These are phyloP conservation scores for Lotmaria passim DNA, from an alignment of 208 protist genomes.

Conservation along the genomic window DNA sequence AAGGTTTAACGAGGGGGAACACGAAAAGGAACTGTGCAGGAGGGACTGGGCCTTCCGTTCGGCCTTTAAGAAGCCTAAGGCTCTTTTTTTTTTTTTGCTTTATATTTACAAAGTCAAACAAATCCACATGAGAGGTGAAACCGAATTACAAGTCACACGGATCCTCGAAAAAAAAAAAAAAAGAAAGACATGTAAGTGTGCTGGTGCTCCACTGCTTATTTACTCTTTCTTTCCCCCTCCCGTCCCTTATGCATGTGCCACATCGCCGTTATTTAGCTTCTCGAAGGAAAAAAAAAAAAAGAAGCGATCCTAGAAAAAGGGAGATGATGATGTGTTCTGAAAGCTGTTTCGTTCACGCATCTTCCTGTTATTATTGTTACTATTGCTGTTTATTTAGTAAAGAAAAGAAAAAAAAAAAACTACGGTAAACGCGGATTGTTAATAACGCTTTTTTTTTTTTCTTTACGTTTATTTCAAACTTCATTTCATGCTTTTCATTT, in stretches of 20 bases:
- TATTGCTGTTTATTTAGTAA: neutral
- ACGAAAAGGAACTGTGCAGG: no score
- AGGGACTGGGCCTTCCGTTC: no score
- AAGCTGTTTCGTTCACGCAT: conserved; percentile 4
- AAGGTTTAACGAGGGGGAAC: no score
- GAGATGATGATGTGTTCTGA: neutral
- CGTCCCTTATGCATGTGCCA: no score
- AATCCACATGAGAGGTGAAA: neutral
- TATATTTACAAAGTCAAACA: conserved; percentile 12
- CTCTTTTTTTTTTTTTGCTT: conserved; percentile 1
- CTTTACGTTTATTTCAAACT: conserved; percentile 15
- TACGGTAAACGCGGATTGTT: no score
- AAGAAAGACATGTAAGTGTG: no score
- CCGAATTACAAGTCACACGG: neutral
- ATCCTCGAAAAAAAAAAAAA: neutral
- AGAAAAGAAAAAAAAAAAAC: conserved; percentile 13
- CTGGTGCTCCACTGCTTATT: neutral
- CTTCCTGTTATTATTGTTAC: neutral
- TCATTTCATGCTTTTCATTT: conserved; percentile 8
- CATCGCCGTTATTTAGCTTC: no score
- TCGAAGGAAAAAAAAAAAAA: conserved; percentile 1
- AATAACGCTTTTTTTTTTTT: conserved; percentile 6
- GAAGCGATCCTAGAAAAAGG: neutral
- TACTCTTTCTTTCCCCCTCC: neutral
- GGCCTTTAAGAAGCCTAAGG: no score